Conservation (phyloP, 139 green algal genomes). For the Gonium pectorale region DNA sequence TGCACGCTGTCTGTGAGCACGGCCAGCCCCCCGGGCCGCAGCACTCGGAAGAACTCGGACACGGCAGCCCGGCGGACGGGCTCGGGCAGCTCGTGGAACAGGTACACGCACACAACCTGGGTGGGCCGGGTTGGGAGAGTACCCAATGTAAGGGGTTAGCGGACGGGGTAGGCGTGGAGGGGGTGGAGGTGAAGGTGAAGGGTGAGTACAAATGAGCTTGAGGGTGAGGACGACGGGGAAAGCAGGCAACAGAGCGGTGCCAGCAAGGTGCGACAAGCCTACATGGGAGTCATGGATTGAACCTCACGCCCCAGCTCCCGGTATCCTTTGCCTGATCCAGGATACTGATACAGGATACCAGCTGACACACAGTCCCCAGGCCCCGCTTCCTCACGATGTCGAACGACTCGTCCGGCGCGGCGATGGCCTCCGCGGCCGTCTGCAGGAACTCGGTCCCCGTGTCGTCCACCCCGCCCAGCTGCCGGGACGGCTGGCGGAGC, state of each 20-base stretch:
- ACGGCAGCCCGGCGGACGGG: conserved; percentile 53
- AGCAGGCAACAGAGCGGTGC: too few relatives aligned
- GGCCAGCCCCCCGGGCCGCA: conserved; percentile 83
- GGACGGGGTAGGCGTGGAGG: not conserved
- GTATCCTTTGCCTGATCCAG: too few relatives aligned
- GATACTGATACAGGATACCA: too few relatives aligned
- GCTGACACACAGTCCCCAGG: too few relatives aligned
- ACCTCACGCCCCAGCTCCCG: too few relatives aligned
- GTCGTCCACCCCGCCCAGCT: conserved; percentile 67
- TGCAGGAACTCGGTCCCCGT: conserved; percentile 48
- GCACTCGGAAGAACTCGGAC: conserved; percentile 82
- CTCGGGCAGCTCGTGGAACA: conserved; percentile 91
- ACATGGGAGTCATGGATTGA: too few relatives aligned
- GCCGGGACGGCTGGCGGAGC: conserved; percentile 40
- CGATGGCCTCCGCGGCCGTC: conserved; percentile 75
- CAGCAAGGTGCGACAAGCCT: too few relatives aligned
- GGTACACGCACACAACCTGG: conserved; percentile 80
- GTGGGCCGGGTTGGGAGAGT: too few relatives aligned
- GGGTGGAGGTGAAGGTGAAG: not conserved
- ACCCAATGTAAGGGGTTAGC: too few relatives aligned
- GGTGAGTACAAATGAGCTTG: too few relatives aligned
- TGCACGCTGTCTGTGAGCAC: conserved; percentile 67
- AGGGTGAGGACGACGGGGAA: too few relatives aligned
- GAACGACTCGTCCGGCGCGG: conserved; percentile 63
- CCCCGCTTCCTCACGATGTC: conserved; percentile 66